Percentiles rank a stretch among this genome's conserved stretches.
Evolutionary conservation across 768 basidiomycete genomes (phyloP).

Genomic region (Amanita subjunquillea): DNA sequence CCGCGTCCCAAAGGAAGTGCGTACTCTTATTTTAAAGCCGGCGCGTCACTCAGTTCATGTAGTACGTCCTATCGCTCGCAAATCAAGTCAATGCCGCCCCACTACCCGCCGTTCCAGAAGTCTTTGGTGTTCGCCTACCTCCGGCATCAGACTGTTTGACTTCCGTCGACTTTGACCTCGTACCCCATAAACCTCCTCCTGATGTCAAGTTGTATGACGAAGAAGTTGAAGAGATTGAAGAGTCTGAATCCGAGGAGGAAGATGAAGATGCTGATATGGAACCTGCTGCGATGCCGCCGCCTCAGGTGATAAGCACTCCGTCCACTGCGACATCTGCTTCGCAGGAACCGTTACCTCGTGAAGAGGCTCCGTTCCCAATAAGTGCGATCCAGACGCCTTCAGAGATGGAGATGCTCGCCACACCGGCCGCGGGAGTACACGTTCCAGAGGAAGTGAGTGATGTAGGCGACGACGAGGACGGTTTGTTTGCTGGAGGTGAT

Average conservation of each 20-base stretch:
- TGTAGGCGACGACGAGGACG: constrained; percentile 64
- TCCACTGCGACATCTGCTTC: constrained; percentile 18
- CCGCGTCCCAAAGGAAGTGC: constrained; percentile 79
- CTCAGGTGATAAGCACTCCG: constrained; percentile 10
- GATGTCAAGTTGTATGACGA: constrained; percentile 69
- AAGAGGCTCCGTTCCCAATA: constrained; percentile 47
- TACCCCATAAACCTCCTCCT: constrained; percentile 79
- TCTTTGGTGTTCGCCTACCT: constrained; percentile 81
- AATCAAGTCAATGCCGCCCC: constrained; percentile 75
- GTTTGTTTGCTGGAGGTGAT: constrained; percentile 66
- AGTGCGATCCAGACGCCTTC: constrained; percentile 53
- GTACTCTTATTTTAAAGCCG: constrained; percentile 10
- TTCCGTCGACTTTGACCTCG: constrained; percentile 75
- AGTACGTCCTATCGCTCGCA: constrained; percentile 76
- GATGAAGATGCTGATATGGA: constrained; percentile 65
- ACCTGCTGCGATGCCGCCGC: constrained; percentile 39
- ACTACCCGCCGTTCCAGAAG: constrained; percentile 77
- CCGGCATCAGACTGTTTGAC: constrained; percentile 61
- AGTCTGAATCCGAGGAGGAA: constrained; percentile 58
- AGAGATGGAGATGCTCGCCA: constrained; percentile 58
- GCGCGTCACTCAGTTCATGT: constrained; percentile 4
- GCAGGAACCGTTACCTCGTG: constrained; percentile 25
- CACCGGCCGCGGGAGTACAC: constrained; percentile 25
- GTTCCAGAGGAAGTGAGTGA: constrained; percentile 59
- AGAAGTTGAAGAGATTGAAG: constrained; percentile 75